Evolutionary conservation across 140 eudicot species (phyloP), one percentile per base, ranked within the genome.

Genomic region (Senecio squalidus): DNA sequence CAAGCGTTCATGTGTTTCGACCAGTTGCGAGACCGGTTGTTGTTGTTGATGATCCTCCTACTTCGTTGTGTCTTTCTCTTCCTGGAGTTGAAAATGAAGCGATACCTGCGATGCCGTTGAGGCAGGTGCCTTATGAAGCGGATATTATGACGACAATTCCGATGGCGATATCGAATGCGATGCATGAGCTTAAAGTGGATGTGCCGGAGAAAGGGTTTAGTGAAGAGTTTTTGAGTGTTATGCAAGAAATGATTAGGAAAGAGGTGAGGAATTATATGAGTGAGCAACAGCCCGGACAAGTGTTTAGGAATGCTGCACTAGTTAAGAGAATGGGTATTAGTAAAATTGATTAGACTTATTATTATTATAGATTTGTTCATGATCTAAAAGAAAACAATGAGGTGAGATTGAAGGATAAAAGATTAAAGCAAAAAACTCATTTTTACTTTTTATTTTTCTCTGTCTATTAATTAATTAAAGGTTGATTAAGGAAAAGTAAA

Each of bases 241-340:
- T 90, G 97, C 87, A 90, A 60, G 97, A 80, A 14, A 90, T 90
- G 97, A 83, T 90, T n/a, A 80, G 74, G 64, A 83, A 56, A 38
- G 97, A 86, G 64, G 97, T 86, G 73, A 82, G 97, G 62, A 80
- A 58, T 45, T 86, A 83, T 68, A 82, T 90, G 96, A 25, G 64
- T 9, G 87, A 83, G 3, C 69, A 22, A 14, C 9, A 74, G 6
- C 85, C 54, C 17, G 60, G 72, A 5, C 82, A 76, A 18, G 77
- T 61, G 10, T 81, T 78, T 25, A 84, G 84, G 27, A 74, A 82
- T 20, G 73, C 86, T 21, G 76, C 83, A 2, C 77, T 87, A 57
- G 89, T 81, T 46, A 80, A 78, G 77, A 74, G 96, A 8, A 80
- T 88, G 40, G 94, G 94, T 2, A 78, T 84, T 53, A 84, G 88